Percentiles rank a stretch among this genome's conserved stretches.
These are phyloP conservation scores for Colletotrichum liriopes DNA, from an alignment of 2,329 filamentous ascomycete genomes.

Conservation along the genomic window DNA sequence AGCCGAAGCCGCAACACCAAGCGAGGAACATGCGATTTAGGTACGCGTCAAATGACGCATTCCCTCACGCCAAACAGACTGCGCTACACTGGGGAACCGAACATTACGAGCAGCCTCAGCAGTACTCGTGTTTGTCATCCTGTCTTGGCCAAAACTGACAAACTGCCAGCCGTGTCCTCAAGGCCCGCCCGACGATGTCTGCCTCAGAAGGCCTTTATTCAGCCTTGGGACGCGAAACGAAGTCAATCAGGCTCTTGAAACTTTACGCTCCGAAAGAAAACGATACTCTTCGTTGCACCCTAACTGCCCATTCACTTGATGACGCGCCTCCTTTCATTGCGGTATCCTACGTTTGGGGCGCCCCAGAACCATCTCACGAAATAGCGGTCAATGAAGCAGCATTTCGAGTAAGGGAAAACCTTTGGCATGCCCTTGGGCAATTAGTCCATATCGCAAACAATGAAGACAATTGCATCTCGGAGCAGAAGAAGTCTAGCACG, in stretches of 20 bases:
- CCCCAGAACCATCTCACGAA: conserved; percentile 14
- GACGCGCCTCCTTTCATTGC: conserved; percentile 44
- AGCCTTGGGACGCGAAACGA: not conserved
- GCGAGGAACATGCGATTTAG: too few species aligned
- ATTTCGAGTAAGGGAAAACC: conserved; percentile 4
- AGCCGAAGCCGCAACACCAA: not conserved
- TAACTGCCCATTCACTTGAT: not conserved
- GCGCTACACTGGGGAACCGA: not conserved
- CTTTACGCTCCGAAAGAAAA: not conserved
- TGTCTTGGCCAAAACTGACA: not conserved
- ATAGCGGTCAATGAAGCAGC: not conserved
- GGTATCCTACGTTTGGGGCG: conserved; percentile 48
- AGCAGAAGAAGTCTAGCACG: conserved; percentile 6
- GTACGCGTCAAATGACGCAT: not conserved
- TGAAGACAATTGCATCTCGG: not conserved
- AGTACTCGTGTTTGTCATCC: not conserved
- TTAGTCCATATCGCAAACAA: not conserved
- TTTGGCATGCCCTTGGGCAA: conserved; percentile 19
- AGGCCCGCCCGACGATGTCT: not conserved
- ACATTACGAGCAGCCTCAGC: not conserved
- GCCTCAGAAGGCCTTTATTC: not conserved
- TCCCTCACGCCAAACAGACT: not conserved
- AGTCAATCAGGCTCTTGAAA: conserved; percentile 16
- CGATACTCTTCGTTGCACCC: not conserved
- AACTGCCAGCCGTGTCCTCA: not conserved